These are phyloP conservation scores for Pythium brachiatum DNA, from an alignment of 352 stramenopile genomes.

Conservation along the genomic window DNA sequence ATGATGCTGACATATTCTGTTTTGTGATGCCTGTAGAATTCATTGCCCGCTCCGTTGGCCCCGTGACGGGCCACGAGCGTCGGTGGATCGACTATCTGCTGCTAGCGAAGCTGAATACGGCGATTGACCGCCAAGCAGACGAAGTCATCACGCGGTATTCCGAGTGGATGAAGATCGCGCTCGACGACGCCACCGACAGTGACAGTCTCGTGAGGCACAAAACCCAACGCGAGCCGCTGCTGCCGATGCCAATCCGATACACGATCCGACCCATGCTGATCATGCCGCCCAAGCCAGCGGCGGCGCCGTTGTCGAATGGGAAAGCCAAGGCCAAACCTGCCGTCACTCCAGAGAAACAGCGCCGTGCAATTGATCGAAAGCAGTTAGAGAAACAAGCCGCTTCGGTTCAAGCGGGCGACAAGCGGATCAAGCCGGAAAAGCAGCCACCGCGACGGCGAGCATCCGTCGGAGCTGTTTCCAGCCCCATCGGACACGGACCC, in stretches of 20 bases:
- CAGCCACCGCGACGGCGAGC: constrained; percentile 4
- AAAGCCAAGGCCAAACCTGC: constrained; percentile 11
- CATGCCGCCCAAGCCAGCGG: constrained; percentile 8
- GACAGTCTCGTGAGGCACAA: constrained; percentile 8
- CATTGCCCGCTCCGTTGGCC: constrained; percentile 43
- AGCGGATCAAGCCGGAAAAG: constrained; percentile 10
- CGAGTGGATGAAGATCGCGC: constrained; percentile 83
- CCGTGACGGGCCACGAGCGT: constrained; percentile 24
- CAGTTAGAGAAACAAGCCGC: constrained; percentile 14
- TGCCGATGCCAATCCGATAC: constrained; percentile 56
- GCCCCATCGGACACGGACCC: not conserved
- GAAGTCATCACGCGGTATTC: constrained; percentile 46
- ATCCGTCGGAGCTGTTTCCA: not conserved
- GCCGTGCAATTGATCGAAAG: constrained; percentile 1
- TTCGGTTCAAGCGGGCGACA: constrained; percentile 9
- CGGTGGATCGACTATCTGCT: constrained; percentile 50
- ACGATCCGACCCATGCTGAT: constrained; percentile 55
- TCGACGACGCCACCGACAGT: constrained; percentile 43
- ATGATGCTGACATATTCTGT: not conserved
- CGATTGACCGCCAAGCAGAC: constrained; percentile 33
- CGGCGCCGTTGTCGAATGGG: not conserved
- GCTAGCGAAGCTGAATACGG: constrained; percentile 47
- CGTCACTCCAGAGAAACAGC: constrained; percentile 1
- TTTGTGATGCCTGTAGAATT: constrained; percentile 36
- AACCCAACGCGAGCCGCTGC: constrained; percentile 29